Evolutionary conservation across 2,329 filamentous ascomycete genomes (phyloP), one percentile per base, ranked within the genome.

Genomic region (Amauroascus verrucosus): DNA sequence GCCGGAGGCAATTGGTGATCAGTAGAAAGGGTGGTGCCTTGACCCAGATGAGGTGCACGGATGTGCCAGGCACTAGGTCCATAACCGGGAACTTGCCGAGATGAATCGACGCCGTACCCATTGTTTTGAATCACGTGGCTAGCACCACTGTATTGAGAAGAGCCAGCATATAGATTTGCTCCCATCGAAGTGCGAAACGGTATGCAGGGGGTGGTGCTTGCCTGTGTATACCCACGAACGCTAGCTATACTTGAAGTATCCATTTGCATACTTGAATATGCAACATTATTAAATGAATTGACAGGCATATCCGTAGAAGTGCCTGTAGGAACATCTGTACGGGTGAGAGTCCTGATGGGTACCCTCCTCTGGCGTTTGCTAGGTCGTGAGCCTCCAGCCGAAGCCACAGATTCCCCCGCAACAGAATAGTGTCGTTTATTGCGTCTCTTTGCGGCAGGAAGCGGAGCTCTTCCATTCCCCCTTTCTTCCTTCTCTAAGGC

Each of bases 401-500:
- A 22, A 2, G 8, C 24, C 20, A 40, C n/a, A 7, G 37, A 7
- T 14, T 32, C 18, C 3, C 8, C 18, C 1, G 48, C 28, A 30
- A 22, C 7, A 44, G 28, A 22, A 5, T 33, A 26, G 20, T 11
- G 9, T 40, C 18, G 2, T 14, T 30, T 28, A 16, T 46, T 28
- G 13, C 35, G 43, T 24, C 33, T 52, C 18, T 11, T 30, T 8
- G 40, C n/a, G 5, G 24, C 24, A 16, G 49, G 20, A n/a, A 41
- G 6, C 1, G 18, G 7, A 7, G 28, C n/a, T 46, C 16, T 54
- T 2, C 40, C 53, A 6, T 26, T 48, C 16, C 38, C 37, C 9
- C 56, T 52, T 40, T 52, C 50, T 45, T 52, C 50, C 20, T 46
- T 55, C 16, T 54, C 59, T 9, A 61, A 49, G 2, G 58, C 61